Conservation (phyloP, 78 protist species). For the Dictyostelium citrinum region DNA sequence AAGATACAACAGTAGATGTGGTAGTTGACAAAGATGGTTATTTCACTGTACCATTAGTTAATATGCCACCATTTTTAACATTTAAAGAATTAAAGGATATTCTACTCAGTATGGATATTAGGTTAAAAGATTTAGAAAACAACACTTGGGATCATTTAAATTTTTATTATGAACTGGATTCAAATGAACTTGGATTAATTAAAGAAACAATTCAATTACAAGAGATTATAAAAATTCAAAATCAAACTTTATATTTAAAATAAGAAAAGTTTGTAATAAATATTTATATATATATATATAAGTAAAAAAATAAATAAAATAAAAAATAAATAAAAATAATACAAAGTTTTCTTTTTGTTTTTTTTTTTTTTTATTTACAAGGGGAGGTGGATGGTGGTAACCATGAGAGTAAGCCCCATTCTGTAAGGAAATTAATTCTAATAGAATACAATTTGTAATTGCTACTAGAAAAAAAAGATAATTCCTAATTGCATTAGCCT, state of each 20-base stretch:
- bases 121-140: neutral
- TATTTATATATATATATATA: neutral
- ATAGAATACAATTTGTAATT: neutral
- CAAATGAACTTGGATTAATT: neutral
- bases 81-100: neutral
- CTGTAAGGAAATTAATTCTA: neutral
- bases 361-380: neutral
- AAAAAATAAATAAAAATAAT: neutral
- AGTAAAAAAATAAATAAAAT: neutral
- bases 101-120: neutral
- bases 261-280: neutral
- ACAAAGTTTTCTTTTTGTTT: neutral
- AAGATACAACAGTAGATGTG: neutral
- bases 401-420: slow-evolving; percentile 48
- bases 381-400: slow-evolving; percentile 24
- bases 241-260: neutral
- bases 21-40: neutral
- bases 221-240: neutral
- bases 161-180: neutral
- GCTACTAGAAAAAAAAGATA: too few relatives aligned
- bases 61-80: slow-evolving; percentile 25
- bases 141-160: neutral
- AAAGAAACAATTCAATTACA: neutral
- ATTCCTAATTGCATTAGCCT: slow-evolving; percentile 37
- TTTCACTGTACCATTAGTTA: neutral